Percentiles rank a stretch among this genome's conserved stretches.
phyloP scores from a whole-genome alignment of 352 stramenopile genomes.

The Globisporangium alternatum region DNA sequence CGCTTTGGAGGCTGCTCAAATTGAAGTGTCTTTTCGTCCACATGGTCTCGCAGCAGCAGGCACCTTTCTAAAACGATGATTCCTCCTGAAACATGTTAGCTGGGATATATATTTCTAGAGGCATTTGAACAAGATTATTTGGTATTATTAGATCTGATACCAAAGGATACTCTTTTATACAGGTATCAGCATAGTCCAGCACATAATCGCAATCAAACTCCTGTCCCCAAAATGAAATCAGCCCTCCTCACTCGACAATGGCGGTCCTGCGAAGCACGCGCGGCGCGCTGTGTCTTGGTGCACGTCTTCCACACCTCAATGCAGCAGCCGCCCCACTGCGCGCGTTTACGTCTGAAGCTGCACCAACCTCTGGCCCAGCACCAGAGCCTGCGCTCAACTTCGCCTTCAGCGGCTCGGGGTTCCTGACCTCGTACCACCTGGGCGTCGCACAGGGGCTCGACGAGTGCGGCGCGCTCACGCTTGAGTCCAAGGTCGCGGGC shows the following conservation, averaged over 20 bases:
- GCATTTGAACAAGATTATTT: no score
- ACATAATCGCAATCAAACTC: background rate
- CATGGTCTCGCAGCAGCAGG: no score
- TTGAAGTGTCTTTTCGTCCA: slow-evolving; percentile 10
- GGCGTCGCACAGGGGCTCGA: slow-evolving; percentile 61
- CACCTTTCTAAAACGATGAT: background rate
- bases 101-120: background rate
- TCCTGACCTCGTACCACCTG: slow-evolving; percentile 80
- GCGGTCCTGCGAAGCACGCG: slow-evolving; percentile 1
- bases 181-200: background rate
- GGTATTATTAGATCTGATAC: no score
- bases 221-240: no score
- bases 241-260: background rate
- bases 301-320: background rate
- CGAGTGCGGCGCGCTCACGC: slow-evolving; percentile 43
- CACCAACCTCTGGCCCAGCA: background rate
- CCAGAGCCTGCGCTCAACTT: slow-evolving; percentile 36
- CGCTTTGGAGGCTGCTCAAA: background rate
- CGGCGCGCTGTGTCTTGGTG: background rate
- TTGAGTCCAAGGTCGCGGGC: slow-evolving; percentile 56
- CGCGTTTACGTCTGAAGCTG: background rate
- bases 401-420: slow-evolving; percentile 76
- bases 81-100: background rate
- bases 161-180: background rate
- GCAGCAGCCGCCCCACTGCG: background rate